phyloP scores from a whole-genome alignment of 2,329 filamentous ascomycete genomes.

The Aplosporella prunicola region DNA sequence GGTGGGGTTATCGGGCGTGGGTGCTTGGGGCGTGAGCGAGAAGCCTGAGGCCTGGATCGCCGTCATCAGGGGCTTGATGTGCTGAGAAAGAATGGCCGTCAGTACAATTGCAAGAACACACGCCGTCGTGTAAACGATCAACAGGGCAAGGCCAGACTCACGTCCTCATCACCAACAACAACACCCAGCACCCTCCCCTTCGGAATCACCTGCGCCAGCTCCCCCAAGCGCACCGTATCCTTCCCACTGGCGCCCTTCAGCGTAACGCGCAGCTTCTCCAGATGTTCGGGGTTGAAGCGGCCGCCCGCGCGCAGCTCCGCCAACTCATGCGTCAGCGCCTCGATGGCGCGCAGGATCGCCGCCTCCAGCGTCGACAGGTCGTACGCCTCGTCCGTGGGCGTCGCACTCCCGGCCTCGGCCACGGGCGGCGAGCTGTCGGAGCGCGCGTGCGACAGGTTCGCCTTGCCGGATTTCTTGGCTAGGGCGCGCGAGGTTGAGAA shows the following conservation, averaged over 20 bases:
- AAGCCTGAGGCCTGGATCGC: slow-evolving; percentile 45
- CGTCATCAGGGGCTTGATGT: slow-evolving; percentile 45
- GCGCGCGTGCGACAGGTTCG: slow-evolving; percentile 30
- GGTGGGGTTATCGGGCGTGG: slow-evolving; percentile 40
- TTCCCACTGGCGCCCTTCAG: slow-evolving; percentile 21
- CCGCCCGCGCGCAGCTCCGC: slow-evolving; percentile 54
- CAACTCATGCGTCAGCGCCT: slow-evolving; percentile 51
- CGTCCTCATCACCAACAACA: slow-evolving; percentile 55
- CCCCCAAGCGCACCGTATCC: slow-evolving; percentile 44
- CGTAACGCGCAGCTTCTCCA: slow-evolving; percentile 53
- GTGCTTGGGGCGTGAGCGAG: slow-evolving; percentile 42
- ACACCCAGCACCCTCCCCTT: slow-evolving; percentile 53
- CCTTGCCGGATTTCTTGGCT: slow-evolving; percentile 47
- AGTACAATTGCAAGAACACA: not conserved
- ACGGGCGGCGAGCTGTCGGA: slow-evolving; percentile 26
- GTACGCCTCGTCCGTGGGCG: slow-evolving; percentile 44
- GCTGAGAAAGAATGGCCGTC: slow-evolving; percentile 25
- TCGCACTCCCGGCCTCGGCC: slow-evolving; percentile 18
- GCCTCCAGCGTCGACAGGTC: slow-evolving; percentile 51
- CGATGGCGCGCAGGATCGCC: slow-evolving; percentile 46
- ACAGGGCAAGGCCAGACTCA: slow-evolving; percentile 28
- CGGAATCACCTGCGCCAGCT: slow-evolving; percentile 58
- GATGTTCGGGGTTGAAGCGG: slow-evolving; percentile 50
- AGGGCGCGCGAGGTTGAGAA: slow-evolving; percentile 37
- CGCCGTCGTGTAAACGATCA: not conserved